Evolutionary conservation across 2,329 filamentous ascomycete genomes (phyloP), one percentile per base, ranked within the genome.

Genomic region (Pestalotiopsis sp.): DNA sequence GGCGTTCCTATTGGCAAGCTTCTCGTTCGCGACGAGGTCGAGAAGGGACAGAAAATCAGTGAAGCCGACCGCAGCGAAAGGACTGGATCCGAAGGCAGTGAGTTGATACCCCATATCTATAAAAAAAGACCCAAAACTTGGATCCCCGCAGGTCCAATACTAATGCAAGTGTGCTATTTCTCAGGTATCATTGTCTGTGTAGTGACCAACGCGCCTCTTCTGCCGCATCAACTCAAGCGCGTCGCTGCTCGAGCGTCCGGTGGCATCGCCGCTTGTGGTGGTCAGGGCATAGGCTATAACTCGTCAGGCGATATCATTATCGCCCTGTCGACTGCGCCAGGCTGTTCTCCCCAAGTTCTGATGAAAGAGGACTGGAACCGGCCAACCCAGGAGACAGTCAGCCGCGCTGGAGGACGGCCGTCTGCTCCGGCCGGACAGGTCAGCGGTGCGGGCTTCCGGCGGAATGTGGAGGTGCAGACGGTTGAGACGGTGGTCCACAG

Each of bases 171-270:
- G 5, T 52, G 6, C 17, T 9, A 52, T 20, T 52, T 9, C 3
- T n/a, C 1, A 59, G 52, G 64, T 13, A 66, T 66, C 13, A 12
- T 66, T 25, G 66, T 59, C n/a, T 66, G 64, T 23, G 52, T 66
- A 5, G 56, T 66, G 0, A 67, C 66, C 36, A 57, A 67, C 17
- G 66, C 59, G 12, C 66, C 66, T 63, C 25, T 67, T 17, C 23
- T 67, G 6, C 66, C 66, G 2, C 66, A 67, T 58, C 66, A 67
- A 4, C 59, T 67, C 13, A 62, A 67, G 27, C 66, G 66, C 7
- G 25, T 67, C 25, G 66, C 66, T 23, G 41, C 38, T n/a, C 57
- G 59, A 11, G 57, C 66, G 5, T 62, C 58, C 9, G n/a, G 27
- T 13, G 66, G 66, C 11, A 36, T 67, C 13, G 11, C 31, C 13